A percentile compares a stretch with the other conserved stretches of the same genome.
Evolutionary conservation across 2,329 filamentous ascomycete genomes (phyloP).

Genomic region (Paracoccidioides brasiliensis): DNA sequence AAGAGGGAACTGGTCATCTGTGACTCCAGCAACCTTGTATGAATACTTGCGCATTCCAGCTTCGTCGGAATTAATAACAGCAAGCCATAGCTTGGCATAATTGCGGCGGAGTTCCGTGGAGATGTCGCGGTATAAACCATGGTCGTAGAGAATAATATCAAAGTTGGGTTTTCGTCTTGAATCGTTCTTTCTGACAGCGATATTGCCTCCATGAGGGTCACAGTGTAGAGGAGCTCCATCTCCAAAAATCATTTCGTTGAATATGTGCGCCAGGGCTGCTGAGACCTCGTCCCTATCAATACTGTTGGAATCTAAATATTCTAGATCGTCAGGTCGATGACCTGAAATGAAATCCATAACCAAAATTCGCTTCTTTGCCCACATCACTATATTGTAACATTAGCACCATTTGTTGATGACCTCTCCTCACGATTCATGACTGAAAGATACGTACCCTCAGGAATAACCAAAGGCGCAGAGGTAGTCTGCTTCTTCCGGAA

Average conservation of each 20-base stretch:
- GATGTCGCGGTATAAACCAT: constrained; percentile 91
- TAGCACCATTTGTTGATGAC: background rate
- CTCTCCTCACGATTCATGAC: background rate
- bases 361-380: constrained; percentile 76
- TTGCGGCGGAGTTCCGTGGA: constrained; percentile 62
- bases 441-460: constrained; percentile 38
- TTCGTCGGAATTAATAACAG: constrained; percentile 83
- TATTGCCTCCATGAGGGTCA: constrained; percentile 92
- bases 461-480: constrained; percentile 72
- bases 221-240: constrained; percentile 80
- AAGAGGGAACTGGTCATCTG: constrained; percentile 79
- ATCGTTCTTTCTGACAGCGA: constrained; percentile 72
- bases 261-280: constrained; percentile 75
- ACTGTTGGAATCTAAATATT: constrained; percentile 67
- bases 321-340: constrained; percentile 74
- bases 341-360: constrained; percentile 93
- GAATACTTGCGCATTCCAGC: constrained; percentile 76
- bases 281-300: constrained; percentile 96
- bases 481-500: constrained; percentile 60
- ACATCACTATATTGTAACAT: constrained; percentile 47
- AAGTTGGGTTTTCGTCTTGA: constrained; percentile 57
- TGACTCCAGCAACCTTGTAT: constrained; percentile 75
- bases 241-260: constrained; percentile 99
- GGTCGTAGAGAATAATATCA: constrained; percentile 91
- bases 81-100: constrained; percentile 96